Percentiles rank a stretch among this genome's conserved stretches.
Evolutionary conservation across 73 alveolate species (phyloP).

Genomic region (Effrenium voratum): DNA sequence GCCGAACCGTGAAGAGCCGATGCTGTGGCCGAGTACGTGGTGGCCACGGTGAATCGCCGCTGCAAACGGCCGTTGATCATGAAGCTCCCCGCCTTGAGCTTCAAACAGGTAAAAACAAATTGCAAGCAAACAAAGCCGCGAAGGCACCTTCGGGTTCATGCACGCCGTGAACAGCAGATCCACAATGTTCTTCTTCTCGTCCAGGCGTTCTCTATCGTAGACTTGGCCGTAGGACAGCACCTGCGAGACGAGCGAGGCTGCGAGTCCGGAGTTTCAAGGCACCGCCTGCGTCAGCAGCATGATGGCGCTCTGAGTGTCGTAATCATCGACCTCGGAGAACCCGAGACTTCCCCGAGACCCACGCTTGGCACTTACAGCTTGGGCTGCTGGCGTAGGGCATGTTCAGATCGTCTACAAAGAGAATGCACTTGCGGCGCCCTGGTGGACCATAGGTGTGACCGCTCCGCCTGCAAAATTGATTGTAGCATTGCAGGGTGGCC

Average conservation of each 20-base stretch:
- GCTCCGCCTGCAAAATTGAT: conserved; percentile 94
- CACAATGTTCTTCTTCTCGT: conserved; percentile 98
- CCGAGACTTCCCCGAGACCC: background rate
- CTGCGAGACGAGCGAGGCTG: conserved; percentile 54
- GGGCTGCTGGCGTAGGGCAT: conserved; percentile 98
- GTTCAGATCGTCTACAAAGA: conserved; percentile 99
- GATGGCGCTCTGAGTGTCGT: conserved; percentile 99
- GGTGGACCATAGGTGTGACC: conserved; percentile 99
- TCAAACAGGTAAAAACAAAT: background rate
- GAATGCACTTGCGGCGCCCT: conserved; percentile 98
- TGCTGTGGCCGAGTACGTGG: conserved; percentile 95
- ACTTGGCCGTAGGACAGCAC: conserved; percentile 98
- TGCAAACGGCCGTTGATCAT: conserved; percentile 99
- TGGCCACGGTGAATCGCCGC: conserved; percentile 99
- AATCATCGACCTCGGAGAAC: conserved; percentile 97
- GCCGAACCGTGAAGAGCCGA: conserved; percentile 37
- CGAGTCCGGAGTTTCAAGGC: background rate
- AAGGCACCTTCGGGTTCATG: conserved; percentile 97
- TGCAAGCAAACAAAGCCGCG: background rate
- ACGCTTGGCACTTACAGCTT: background rate
- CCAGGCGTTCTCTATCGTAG: conserved; percentile 99
- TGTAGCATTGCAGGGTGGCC: too few species aligned
- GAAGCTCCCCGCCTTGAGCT: conserved; percentile 99
- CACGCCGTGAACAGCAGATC: conserved; percentile 99
- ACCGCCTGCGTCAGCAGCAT: conserved; percentile 97